Percentiles rank a stretch among this genome's conserved stretches.
phyloP scores from a whole-genome alignment of 225 moss, liverwort and hornwort species.

The Polytrichum commune region DNA sequence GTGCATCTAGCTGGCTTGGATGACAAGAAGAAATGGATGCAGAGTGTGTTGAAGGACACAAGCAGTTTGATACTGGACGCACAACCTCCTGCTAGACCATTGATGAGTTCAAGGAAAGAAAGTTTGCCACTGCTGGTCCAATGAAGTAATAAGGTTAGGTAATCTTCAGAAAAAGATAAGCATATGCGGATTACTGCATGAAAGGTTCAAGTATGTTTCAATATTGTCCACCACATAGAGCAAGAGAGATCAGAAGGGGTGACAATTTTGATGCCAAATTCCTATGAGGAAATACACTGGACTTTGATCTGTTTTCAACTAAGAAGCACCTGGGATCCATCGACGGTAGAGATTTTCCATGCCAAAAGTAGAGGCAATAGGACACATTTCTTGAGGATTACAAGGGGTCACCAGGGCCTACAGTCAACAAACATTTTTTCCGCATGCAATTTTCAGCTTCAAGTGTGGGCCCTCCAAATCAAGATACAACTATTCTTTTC shows the following conservation, averaged over 20 bases:
- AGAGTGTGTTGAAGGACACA: conserved; percentile 48
- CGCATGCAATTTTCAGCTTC: background rate
- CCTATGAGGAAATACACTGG: no score
- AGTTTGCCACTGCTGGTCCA: conserved; percentile 21
- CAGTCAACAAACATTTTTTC: conserved; percentile 1
- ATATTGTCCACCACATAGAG: background rate
- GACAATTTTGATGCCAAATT: no score
- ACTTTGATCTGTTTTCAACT: background rate
- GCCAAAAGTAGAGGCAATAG: background rate
- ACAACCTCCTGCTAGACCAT: conserved; percentile 5
- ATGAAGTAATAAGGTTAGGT: conserved; percentile 4
- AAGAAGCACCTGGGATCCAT: background rate
- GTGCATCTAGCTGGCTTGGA: conserved; percentile 93
- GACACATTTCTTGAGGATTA: background rate
- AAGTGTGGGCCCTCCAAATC: conserved; percentile 1
- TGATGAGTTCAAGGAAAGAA: conserved; percentile 35
- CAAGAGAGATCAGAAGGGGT: background rate
- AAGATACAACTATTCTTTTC: background rate
- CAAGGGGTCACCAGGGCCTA: background rate
- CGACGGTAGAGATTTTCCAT: background rate
- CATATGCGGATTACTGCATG: background rate
- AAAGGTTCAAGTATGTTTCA: background rate
- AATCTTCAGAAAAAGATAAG: background rate
- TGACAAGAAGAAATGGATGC: conserved; percentile 92
- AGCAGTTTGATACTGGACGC: conserved; percentile 6